Evolutionary conservation across 2,329 filamentous ascomycete genomes (phyloP).

Genomic region (Microdochium nivale): DNA sequence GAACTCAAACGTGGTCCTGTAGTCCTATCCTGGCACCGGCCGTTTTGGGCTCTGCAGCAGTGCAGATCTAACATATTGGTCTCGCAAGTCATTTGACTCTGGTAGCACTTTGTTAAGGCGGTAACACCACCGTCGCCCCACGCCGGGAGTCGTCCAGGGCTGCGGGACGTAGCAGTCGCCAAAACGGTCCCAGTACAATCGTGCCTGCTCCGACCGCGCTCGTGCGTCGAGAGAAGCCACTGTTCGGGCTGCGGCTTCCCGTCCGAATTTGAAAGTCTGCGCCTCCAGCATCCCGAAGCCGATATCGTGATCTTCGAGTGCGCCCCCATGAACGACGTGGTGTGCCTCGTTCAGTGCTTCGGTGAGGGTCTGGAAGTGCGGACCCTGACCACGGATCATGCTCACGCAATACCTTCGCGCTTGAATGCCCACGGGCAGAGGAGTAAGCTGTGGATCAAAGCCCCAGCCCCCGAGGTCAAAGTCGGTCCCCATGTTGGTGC

Average conservation of each 20-base stretch:
- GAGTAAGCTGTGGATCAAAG: conserved; percentile 18
- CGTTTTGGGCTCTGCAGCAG: conserved; percentile 15
- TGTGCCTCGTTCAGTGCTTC: conserved; percentile 3
- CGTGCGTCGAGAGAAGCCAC: conserved; percentile 1
- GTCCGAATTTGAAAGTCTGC: conserved; percentile 5
- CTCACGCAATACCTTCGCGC: conserved; percentile 11
- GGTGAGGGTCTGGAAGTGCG: background rate
- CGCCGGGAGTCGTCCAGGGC: conserved; percentile 3
- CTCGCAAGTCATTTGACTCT: conserved; percentile 12
- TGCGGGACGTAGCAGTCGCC: conserved; percentile 16
- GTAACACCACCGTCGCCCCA: conserved; percentile 1
- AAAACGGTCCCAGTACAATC: conserved; percentile 17
- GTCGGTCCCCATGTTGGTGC: conserved; percentile 1
- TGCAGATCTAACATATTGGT: conserved; percentile 16
- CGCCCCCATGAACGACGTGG: conserved; percentile 3
- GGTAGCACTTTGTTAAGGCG: conserved; percentile 15
- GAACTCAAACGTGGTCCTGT: too few relatives aligned
- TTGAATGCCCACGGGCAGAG: conserved; percentile 9
- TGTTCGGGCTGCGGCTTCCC: background rate
- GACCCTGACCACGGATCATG: conserved; percentile 6
- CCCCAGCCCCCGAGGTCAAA: conserved; percentile 14
- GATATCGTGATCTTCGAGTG: background rate
- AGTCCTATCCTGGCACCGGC: conserved; percentile 1
- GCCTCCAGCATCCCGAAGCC: conserved; percentile 1
- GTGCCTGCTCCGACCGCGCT: background rate